Evolutionary conservation across 192 early-diverging fungal species (phyloP), one percentile per base, ranked within the genome.

Genomic region (Entophlyctis luteolus): DNA sequence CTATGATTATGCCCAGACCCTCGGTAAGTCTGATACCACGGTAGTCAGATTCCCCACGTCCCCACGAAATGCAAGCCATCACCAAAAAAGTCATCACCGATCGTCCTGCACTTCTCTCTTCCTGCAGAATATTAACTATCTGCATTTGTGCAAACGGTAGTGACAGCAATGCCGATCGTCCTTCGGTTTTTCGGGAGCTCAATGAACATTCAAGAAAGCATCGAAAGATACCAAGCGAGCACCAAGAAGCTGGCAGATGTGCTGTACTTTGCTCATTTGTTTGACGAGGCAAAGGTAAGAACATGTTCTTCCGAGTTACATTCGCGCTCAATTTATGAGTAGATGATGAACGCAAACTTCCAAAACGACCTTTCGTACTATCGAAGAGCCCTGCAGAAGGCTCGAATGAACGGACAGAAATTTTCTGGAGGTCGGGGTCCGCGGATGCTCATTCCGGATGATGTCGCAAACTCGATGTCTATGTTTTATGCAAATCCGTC

Each of bases 341-440:
- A 88, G 88, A 91, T 91, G 87, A 78, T 74, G 66, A 90, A 86
- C 42, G 84, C 89, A 18, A 86, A 87, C 68, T 84, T 97, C 63
- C 96, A 98, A 74, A 98, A 98, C 76, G 96, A 98, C 67, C 94
- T 98, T 72, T 94, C 94, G 37, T 98, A 93, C 72, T 98, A 98
- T 67, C 90, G 94, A 38, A 84, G 96, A 53, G 91, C 93, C 50
- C 77, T 94, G 28, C 84, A 86, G 33, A 88, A 92, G 42, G 92
- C 91, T 67, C 80, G 87, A 54, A 84, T 86, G 67, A 72, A 78
- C 58, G 63, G 63, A 20, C 23, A 33, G 18, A 36, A 27, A 5
- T 83, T 89, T 62, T 83, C 79, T 79, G n/a, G n/a, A n/a, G 75
- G 80, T 65, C 65, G 56, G 18, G 37, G 32, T 23, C 48, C 49